Evolutionary conservation across 2,329 filamentous ascomycete genomes (phyloP), one percentile per base, ranked within the genome.

Genomic region (Paracamarosporium sp.): DNA sequence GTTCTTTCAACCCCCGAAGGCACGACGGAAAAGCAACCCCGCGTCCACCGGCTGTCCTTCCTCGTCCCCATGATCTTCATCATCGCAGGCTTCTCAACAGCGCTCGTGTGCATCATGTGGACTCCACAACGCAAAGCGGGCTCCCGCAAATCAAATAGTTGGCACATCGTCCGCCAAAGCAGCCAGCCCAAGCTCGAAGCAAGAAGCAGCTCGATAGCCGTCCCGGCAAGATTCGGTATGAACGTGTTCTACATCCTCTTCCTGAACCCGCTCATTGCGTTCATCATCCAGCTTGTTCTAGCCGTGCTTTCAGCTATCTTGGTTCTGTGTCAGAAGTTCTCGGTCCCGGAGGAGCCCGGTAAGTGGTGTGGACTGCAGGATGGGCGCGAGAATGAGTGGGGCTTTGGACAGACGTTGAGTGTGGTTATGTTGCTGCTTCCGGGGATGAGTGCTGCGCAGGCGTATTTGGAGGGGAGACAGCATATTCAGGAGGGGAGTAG

Each of bases 371-470:
- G 69, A 11, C 27, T 74, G 30, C 64, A 69, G 24, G 63, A 67
- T 31, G 40, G 62, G 11, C 62, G 53, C 5, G 70, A 73, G 52
- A 71, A 74, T 46, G 44, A 57, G 13, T 73, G 70, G 70, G 68
- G 69, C 4, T 73, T 73, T 47, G 67, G 71, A 5, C 69, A 73
- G 57, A 74, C 69, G 20, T 40, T 74, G 57, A 70, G 67, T 56
- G 64, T 72, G 24, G 65, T 67, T 2, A 71, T 74, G 67, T 51
- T 72, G 47, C 35, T 71, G 31, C 27, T 72, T 7, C 71, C 69
- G 1, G 64, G 63, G 8, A 62, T 73, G 56, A 66, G 63, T 28
- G 70, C 69, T 3, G 36, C 58, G 11, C 66, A 73, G 46, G 66
- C 65, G 20, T 73, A 69, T 58, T 50, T 73, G 3, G 69, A 74